Conservation (phyloP, 2,329 filamentous ascomycete species). For the Alternaria rosae region DNA sequence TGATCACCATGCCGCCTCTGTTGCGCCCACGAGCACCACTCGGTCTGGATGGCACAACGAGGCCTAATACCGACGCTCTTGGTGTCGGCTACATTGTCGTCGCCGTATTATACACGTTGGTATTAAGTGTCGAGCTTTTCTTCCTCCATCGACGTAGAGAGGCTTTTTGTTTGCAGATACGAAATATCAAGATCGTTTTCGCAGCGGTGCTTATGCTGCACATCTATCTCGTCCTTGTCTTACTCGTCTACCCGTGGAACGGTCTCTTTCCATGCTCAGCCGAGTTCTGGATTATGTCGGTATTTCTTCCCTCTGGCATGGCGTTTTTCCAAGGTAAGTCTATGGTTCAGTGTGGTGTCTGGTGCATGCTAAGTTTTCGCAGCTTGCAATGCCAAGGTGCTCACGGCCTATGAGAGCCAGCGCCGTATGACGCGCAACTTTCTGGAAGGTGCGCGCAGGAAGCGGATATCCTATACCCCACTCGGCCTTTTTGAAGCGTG, state of each 20-base stretch:
- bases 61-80: constrained; percentile 41
- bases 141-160: constrained; percentile 39
- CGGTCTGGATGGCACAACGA: constrained; percentile 40
- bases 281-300: constrained; percentile 52
- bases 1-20: constrained; percentile 44
- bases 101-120: constrained; percentile 44
- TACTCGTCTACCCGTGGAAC: constrained; percentile 49
- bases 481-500: constrained; percentile 40
- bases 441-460: constrained; percentile 45
- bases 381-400: constrained; percentile 48
- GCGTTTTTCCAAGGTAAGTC: constrained; percentile 48
- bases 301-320: constrained; percentile 50
- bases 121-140: constrained; percentile 40
- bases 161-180: constrained; percentile 44
- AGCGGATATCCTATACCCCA: constrained; percentile 40
- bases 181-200: constrained; percentile 44
- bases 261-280: constrained; percentile 45
- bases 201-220: constrained; percentile 46
- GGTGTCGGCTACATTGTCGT: constrained; percentile 44
- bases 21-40: constrained; percentile 30
- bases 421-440: constrained; percentile 44
- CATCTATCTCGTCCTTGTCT: constrained; percentile 45
- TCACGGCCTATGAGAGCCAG: constrained; percentile 48
- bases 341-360: not conserved
- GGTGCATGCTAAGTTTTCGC: not conserved